Evolutionary conservation across 2,329 filamentous ascomycete species (phyloP), one percentile per base, ranked within the genome.

Genomic region (Simplicillium aogashimaense): DNA sequence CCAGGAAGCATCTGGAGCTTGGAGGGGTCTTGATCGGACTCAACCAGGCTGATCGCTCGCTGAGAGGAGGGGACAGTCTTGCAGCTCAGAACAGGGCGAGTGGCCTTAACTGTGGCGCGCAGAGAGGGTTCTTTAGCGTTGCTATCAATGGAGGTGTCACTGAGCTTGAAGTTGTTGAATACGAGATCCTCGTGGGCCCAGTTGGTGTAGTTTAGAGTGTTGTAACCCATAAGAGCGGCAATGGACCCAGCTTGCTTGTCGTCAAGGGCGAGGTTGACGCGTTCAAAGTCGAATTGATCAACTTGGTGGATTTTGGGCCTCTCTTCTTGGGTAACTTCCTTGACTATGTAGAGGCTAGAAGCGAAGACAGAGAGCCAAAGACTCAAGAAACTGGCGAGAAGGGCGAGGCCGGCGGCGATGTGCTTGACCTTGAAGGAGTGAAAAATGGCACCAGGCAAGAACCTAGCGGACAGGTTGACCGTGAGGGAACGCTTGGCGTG

Each of bases 141-240:
- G n/a, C 39, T 25, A 16, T 46, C 44, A 7, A 29, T 36, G 16
- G 44, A 28, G 2, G 39, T 34, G 6, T 42, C 30, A 3, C 39
- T 42, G 10, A 42, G 45, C 9, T 43, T 40, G 18, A 47, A 48
- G 8, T 44, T 34, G 32, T 50, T 50, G 38, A 58, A 51, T 3
- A 48, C 54, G 2, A 60, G 47, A 12, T 55, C 50, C 13, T 50
- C 44, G 29, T 55, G 54, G 3, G 55, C 57, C 56, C 56, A 58
- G 32, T 52, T 43, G 0, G 56, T 54, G 29, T 57, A 53, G 4
- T 53, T 46, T n/a, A 59, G 31, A 34, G 54, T 50, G 3, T 51
- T 35, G 14, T 53, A 50, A 11, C 54, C 45, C 5, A 58, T 49
- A 3, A 58, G 29, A 14, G 48, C 49, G 10, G 49, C 48, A n/a